Evolutionary conservation across 2,329 filamentous ascomycete genomes (phyloP).

Genomic region (Plenodomus lindquistii): DNA sequence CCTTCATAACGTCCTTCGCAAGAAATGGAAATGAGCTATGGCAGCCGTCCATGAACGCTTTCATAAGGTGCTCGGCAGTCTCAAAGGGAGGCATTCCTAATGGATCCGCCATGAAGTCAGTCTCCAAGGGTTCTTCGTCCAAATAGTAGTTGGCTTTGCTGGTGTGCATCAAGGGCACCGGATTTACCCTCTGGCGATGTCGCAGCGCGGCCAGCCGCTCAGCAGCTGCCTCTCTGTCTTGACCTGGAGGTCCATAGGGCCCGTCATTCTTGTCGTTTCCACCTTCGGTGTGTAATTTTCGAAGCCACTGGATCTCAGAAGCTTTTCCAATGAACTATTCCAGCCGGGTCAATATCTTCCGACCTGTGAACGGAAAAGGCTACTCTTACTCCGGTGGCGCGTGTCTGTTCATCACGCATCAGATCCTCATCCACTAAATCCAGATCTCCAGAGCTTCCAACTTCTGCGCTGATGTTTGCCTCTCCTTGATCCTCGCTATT

Average conservation of each 20-base stretch:
- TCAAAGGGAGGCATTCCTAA: conserved; percentile 34
- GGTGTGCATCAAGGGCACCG: conserved; percentile 13
- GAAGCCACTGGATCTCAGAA: conserved; percentile 32
- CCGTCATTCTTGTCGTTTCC: conserved; percentile 1
- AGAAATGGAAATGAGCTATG: conserved; percentile 31
- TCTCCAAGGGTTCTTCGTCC: conserved; percentile 27
- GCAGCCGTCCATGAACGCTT: conserved; percentile 36
- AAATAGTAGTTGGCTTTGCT: conserved; percentile 35
- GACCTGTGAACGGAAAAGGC: neutral
- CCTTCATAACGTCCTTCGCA: conserved; percentile 33
- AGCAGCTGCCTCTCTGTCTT: conserved; percentile 10
- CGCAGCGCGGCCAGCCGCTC: conserved; percentile 4
- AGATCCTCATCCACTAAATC: conserved; percentile 31
- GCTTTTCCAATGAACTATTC: conserved; percentile 23
- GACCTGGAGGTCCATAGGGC: conserved; percentile 24
- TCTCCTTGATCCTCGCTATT: conserved; percentile 13
- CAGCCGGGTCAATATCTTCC: neutral
- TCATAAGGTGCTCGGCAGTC: conserved; percentile 30
- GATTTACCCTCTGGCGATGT: conserved; percentile 10
- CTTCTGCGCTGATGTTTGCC: conserved; percentile 25
- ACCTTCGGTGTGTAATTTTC: conserved; percentile 16
- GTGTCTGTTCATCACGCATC: conserved; percentile 19
- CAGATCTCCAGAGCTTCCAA: conserved; percentile 28
- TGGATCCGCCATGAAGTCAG: conserved; percentile 26
- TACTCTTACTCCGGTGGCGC: conserved; percentile 22